Evolutionary conservation across 2,329 filamentous ascomycete genomes (phyloP).

Genomic region (Colletotrichum filicis): DNA sequence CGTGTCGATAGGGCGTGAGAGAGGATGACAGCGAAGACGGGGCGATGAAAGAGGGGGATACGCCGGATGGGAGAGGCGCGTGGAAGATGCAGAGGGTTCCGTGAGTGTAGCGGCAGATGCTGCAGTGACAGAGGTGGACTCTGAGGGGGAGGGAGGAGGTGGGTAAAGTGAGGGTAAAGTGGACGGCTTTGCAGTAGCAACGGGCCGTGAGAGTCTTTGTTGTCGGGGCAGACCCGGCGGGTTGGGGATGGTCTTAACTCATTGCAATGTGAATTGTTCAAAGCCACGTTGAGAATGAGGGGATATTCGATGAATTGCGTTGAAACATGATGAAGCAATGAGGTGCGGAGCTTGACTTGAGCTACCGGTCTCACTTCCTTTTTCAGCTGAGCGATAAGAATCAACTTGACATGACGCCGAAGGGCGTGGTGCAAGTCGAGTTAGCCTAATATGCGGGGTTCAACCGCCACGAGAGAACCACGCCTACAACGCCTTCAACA

Average conservation of each 20-base stretch:
- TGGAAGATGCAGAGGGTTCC: slow-evolving; percentile 57
- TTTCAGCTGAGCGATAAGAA: not conserved
- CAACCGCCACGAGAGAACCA: no score
- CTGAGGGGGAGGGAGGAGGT: slow-evolving; percentile 50
- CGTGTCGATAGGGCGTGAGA: slow-evolving; percentile 50
- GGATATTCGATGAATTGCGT: not conserved
- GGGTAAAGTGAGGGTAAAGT: slow-evolving; percentile 54
- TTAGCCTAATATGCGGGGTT: not conserved
- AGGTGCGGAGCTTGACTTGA: not conserved
- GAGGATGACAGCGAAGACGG: slow-evolving; percentile 48
- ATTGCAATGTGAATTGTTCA: not conserved
- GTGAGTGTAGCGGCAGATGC: slow-evolving; percentile 54
- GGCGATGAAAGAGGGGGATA: slow-evolving; percentile 51
- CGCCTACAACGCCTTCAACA: not conserved
- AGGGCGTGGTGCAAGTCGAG: not conserved
- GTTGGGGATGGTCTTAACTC: not conserved
- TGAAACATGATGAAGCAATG: not conserved
- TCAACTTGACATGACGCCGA: not conserved
- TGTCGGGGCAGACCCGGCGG: not conserved
- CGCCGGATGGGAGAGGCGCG: slow-evolving; percentile 45
- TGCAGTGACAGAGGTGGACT: slow-evolving; percentile 58
- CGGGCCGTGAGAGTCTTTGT: slow-evolving; percentile 53
- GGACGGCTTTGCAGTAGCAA: slow-evolving; percentile 56
- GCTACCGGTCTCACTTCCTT: not conserved
- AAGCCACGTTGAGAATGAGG: not conserved